These are phyloP conservation scores for Xylariaceae sp. DNA, from an alignment of 2,329 filamentous ascomycete genomes.

Conservation along the genomic window DNA sequence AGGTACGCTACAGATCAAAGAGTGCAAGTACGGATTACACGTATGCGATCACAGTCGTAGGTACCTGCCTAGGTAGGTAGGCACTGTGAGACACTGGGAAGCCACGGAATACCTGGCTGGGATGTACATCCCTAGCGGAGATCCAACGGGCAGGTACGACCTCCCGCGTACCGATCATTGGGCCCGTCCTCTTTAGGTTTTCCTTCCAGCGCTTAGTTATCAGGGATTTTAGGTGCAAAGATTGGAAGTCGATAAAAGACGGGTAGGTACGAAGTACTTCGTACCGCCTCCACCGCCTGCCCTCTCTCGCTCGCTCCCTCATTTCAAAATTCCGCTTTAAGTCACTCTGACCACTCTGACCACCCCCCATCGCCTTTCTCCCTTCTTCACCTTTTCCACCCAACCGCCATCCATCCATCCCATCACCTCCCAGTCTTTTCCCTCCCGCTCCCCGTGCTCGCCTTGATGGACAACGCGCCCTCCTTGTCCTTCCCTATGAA, in stretches of 20 bases:
- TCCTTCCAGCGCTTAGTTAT: constrained; percentile 5
- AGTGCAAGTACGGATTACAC: no score
- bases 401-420: constrained; percentile 2
- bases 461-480: constrained; percentile 6
- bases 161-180: neutral
- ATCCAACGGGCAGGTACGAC: neutral
- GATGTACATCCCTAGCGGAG: neutral
- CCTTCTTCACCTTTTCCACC: constrained; percentile 9
- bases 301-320: constrained; percentile 7
- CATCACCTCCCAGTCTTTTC: neutral
- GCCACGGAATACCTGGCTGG: neutral
- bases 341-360: constrained; percentile 1
- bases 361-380: constrained; percentile 1
- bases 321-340: constrained; percentile 15
- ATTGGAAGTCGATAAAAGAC: neutral
- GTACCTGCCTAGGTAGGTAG: neutral
- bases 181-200: neutral
- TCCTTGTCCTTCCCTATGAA: neutral
- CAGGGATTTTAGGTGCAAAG: neutral
- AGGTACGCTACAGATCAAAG: neutral
- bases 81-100: no score
- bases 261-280: neutral
- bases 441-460: neutral
- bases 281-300: constrained; percentile 14
- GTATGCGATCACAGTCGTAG: neutral